These are phyloP conservation scores for Cordyceps tenuipes DNA, from an alignment of 2,329 filamentous ascomycete genomes.

Conservation along the genomic window DNA sequence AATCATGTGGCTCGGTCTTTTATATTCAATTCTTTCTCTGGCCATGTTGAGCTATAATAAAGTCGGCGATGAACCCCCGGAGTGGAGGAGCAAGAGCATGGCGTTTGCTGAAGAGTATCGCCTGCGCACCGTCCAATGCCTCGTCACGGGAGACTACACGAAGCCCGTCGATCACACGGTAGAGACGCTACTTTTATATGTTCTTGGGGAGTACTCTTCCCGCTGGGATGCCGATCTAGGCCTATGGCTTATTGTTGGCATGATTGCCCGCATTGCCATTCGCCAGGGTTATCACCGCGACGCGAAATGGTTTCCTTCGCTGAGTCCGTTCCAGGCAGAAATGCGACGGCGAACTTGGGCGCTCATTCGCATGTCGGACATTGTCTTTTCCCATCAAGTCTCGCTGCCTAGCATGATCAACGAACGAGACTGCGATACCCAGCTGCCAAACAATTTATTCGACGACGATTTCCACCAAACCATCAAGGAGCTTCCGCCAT, in stretches of 20 bases:
- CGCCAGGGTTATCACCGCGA: conserved; percentile 75
- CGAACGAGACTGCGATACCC: conserved; percentile 65
- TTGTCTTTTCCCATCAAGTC: conserved; percentile 69
- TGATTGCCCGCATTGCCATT: conserved; percentile 50
- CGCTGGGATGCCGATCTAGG: conserved; percentile 66
- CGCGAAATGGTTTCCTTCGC: conserved; percentile 61
- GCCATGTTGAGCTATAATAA: conserved; percentile 73
- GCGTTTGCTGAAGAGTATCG: conserved; percentile 58
- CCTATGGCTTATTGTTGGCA: conserved; percentile 49
- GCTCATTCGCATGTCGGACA: conserved; percentile 63
- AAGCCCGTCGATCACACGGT: conserved; percentile 65
- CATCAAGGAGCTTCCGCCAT: conserved; percentile 58
- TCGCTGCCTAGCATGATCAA: conserved; percentile 62
- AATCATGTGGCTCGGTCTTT: conserved; percentile 69
- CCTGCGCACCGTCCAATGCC: conserved; percentile 66
- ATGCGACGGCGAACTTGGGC: conserved; percentile 64
- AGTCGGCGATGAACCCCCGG: conserved; percentile 69
- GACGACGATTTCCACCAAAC: conserved; percentile 71
- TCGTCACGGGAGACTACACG: conserved; percentile 69
- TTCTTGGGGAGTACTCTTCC: conserved; percentile 66
- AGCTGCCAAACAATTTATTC: conserved; percentile 68
- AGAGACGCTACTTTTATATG: conserved; percentile 69
- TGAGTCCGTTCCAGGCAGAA: conserved; percentile 69
- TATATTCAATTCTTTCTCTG: conserved; percentile 69
- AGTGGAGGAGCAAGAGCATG: conserved; percentile 60